Base-by-base conservation (phyloP, 1,284 basidiomycete genomes). In the Fomitopsis pinicola region DNA sequence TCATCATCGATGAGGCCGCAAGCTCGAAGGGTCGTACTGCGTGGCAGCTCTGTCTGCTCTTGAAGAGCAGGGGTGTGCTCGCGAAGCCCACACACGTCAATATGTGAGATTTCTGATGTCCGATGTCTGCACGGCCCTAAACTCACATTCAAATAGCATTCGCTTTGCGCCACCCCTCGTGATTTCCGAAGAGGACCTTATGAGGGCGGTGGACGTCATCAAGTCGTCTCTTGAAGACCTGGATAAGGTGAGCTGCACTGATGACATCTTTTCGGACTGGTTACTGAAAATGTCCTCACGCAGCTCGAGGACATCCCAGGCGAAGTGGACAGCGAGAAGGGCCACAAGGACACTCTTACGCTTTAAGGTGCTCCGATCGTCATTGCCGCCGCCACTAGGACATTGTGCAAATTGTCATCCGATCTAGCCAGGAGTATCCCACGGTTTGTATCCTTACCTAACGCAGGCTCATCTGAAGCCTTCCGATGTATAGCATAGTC, bases 81-180 rank as follows among this genome's bases (percentile, higher is more conserved):
- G 95, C 95, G 57, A 99, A 99, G 80, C 96, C 97, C 15, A 99
- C 97, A 0, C 97, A 98, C 72, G 86, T 88, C 53, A 97, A 98
- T 76, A 94, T 94, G 90, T 95, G 67, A 70, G 91, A 77, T 26
- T n/a, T 42, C 36, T 57, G 19, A 60, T 62, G 36, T 48, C 40
- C 28, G 14, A 36, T 33, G 36, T 17, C 46, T 36, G 15, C 44
- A 19, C 3, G 42, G 10, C 42, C 58, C 38, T 36, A 54, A 28
- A 44, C 42, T 55, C 45, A 17, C 48, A 63, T 42, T 62, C 50
- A 15, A 55, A 45, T 53, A 95, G 93, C 58, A 94, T 99, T 67
- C 92, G 97, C 38, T 95, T 99, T 70, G 94, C 97, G 1, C 97
- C 97, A 2, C 97, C 97, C 1, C 78, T 99, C 50, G 94, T 98